Base-by-base conservation (phyloP, 1,284 basidiomycete genomes). In the Melampsora americana region DNA sequence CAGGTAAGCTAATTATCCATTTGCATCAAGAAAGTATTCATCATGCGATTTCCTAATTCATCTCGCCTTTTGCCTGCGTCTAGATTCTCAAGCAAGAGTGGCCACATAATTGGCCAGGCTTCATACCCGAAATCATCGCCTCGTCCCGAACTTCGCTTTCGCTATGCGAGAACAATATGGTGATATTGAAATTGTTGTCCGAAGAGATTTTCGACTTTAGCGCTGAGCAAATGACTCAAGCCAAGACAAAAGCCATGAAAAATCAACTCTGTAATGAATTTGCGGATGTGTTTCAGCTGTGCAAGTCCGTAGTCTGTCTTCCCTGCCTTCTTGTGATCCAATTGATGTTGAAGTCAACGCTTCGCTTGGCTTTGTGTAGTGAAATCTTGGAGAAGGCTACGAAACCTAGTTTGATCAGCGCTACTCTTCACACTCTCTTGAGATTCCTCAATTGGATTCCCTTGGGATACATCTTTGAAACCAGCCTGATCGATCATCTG, bases 121-220 rank as follows among this genome's bases (percentile, higher is more conserved):
- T 99, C 86, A 98, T 99, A 82, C 90, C 93, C 9, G 96, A 99
- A 83, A 92, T 99, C 75, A 94, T 99, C 77, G 90, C 95, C 79
- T 97, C 95, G 9, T 98, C 95, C 72, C 95, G 95, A 84, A 93
- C 93, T 59, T 98, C 95, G 82, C 88, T 99, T 53, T 91, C 93
- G 1, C 88, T 99, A 39, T 99, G 96, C 87, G 96, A 99, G 85
- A 99, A 99, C 87, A 99, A 99, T 86, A 99, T 99, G 96, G 89
- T 94, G 83, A 99, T 99, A 83, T 87, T 99, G 79, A 93, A 93
- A 83, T 87, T 99, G n/a, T 87, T 99, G 20, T 97, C 94, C 0
- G 96, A 99, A 83, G 96, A 99, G 84, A 94, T 99, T 79, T 99
- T 99, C 82, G 96, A 99, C 84, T 99, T 92, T 84, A 98, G 95